These are phyloP conservation scores for Polyporus arcularius DNA, from an alignment of 768 basidiomycete species.

Conservation along the genomic window DNA sequence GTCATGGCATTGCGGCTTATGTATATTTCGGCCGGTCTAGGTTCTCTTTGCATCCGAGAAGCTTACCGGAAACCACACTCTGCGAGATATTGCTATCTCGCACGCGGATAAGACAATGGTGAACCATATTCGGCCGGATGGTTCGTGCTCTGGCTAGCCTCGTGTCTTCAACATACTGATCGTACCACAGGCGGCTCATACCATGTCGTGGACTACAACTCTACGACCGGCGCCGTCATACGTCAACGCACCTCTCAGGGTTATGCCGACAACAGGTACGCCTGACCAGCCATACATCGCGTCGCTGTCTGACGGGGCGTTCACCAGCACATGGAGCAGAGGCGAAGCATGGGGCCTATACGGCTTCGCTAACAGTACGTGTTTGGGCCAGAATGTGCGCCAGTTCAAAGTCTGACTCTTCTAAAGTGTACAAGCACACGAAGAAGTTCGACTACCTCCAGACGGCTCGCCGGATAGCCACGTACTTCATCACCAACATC, in stretches of 20 bases:
- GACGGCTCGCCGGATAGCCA: slow-evolving; percentile 60
- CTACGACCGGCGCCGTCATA: slow-evolving; percentile 62
- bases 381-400: background rate
- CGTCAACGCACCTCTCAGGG: slow-evolving; percentile 61
- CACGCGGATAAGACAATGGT: slow-evolving; percentile 69
- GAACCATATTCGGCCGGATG: slow-evolving; percentile 67
- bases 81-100: slow-evolving; percentile 58
- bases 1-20: background rate
- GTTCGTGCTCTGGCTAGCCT: slow-evolving; percentile 33
- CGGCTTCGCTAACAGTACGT: slow-evolving; percentile 68
- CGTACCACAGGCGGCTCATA: slow-evolving; percentile 31
- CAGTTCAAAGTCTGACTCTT: background rate
- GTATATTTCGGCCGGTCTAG: slow-evolving; percentile 10
- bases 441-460: slow-evolving; percentile 50
- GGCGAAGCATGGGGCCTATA: slow-evolving; percentile 75
- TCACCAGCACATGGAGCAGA: slow-evolving; percentile 69
- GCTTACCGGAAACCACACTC: slow-evolving; percentile 60
- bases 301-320: background rate
- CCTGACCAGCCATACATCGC: background rate
- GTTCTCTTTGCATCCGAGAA: slow-evolving; percentile 57
- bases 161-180: background rate
- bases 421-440: slow-evolving; percentile 61
- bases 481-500: slow-evolving; percentile 59
- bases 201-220: slow-evolving; percentile 69
- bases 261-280: slow-evolving; percentile 47